Conservation (phyloP, 2,329 filamentous ascomycete species). For the Phialophora expanda region DNA sequence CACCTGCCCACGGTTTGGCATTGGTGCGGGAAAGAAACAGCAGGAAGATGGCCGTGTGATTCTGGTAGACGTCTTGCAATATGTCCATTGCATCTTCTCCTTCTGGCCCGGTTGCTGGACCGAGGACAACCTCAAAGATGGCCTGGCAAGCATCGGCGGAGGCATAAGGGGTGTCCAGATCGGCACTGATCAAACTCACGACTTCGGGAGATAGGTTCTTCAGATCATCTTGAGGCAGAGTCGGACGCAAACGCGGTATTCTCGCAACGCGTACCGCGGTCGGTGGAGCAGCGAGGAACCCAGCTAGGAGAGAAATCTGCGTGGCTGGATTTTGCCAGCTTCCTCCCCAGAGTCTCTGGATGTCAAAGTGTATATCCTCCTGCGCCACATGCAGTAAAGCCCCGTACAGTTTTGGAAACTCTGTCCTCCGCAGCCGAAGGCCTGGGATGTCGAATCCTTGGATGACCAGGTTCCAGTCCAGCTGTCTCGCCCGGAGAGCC, state of each 20-base stretch:
- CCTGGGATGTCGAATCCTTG: constrained; percentile 79
- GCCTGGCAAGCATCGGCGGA: constrained; percentile 81
- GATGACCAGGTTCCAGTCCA: constrained; percentile 74
- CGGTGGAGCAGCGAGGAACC: constrained; percentile 76
- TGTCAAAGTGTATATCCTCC: constrained; percentile 70
- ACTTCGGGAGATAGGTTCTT: constrained; percentile 64
- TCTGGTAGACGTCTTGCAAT: constrained; percentile 65
- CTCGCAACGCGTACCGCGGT: constrained; percentile 81
- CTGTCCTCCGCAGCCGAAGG: constrained; percentile 74
- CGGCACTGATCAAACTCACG: constrained; percentile 65
- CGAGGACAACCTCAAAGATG: constrained; percentile 66
- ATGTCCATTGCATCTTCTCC: constrained; percentile 61
- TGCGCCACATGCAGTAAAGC: constrained; percentile 74
- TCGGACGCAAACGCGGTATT: constrained; percentile 79
- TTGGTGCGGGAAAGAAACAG: constrained; percentile 54
- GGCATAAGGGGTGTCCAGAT: constrained; percentile 82
- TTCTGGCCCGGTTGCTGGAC: constrained; percentile 51
- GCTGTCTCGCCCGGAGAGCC: constrained; percentile 61
- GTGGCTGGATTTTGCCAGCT: constrained; percentile 84
- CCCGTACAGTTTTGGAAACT: constrained; percentile 82
- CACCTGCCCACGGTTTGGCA: constrained; percentile 56
- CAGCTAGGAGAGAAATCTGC: constrained; percentile 90
- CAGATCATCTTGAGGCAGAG: constrained; percentile 72
- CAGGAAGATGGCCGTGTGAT: constrained; percentile 56
- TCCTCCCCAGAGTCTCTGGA: constrained; percentile 89